Evolutionary conservation across 345 rosid species (phyloP).

Genomic region (Ceriops zippeliana): DNA sequence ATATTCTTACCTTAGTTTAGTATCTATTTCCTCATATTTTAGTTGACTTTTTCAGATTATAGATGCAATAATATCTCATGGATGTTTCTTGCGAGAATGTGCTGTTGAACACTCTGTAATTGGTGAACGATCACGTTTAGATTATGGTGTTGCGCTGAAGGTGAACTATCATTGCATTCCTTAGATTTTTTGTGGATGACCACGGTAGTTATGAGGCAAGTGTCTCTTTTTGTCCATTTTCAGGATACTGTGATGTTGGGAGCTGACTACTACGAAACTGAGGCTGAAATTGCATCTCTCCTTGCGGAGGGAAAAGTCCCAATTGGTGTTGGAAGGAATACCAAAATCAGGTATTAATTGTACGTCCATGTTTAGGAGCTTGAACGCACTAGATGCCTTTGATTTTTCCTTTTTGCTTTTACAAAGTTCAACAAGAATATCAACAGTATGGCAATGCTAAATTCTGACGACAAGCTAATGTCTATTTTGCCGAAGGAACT

Average conservation of each 20-base stretch:
- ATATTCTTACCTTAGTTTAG: constrained; percentile 8
- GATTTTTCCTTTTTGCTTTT: neutral
- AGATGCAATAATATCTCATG: constrained; percentile 84
- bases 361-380: too few species aligned
- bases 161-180: constrained; percentile 27
- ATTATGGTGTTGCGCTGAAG: constrained; percentile 80
- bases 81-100: constrained; percentile 93
- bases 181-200: neutral
- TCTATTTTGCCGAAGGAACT: constrained; percentile 49
- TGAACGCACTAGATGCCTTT: neutral
- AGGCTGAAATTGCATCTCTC: constrained; percentile 82
- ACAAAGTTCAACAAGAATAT: neutral
- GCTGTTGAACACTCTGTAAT: constrained; percentile 65
- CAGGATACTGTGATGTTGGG: constrained; percentile 94
- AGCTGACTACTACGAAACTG: constrained; percentile 88
- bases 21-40: constrained; percentile 17
- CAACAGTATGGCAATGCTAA: neutral
- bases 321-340: constrained; percentile 73
- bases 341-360: constrained; percentile 59
- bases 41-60: constrained; percentile 47
- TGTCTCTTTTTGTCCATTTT: constrained; percentile 8
- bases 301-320: constrained; percentile 87
- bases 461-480: constrained; percentile 11
- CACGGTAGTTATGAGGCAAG: neutral
- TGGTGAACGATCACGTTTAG: constrained; percentile 89